phyloP scores from a whole-genome alignment of 2,329 filamentous ascomycete genomes.

The Monilinia polystroma region DNA sequence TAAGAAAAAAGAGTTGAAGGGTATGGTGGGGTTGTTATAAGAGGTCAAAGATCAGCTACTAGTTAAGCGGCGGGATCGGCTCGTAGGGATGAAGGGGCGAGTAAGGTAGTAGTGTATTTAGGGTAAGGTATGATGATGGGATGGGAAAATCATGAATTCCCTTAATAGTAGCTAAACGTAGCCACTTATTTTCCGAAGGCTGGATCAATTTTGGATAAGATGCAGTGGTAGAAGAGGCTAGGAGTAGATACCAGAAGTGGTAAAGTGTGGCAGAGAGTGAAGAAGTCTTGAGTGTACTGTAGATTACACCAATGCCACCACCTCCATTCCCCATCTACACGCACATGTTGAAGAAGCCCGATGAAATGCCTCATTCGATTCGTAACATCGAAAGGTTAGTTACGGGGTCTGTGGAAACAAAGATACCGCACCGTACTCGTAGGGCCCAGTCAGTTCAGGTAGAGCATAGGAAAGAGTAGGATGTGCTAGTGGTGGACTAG shows the following conservation, averaged over 20 bases:
- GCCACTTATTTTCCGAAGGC: conserved; percentile 8
- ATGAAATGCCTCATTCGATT: conserved; percentile 15
- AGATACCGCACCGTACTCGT: background rate
- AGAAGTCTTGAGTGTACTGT: background rate
- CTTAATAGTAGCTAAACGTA: conserved; percentile 15
- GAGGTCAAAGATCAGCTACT: conserved; percentile 20
- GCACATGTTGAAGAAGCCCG: background rate
- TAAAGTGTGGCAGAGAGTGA: conserved; percentile 12
- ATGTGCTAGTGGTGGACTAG: background rate
- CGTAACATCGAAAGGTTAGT: conserved; percentile 16
- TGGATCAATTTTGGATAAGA: conserved; percentile 7
- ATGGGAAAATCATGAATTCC: conserved; percentile 21
- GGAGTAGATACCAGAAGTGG: conserved; percentile 21
- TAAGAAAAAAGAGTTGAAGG: conserved; percentile 33
- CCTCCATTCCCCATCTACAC: conserved; percentile 13
- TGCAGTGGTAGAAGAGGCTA: background rate
- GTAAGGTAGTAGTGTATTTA: background rate
- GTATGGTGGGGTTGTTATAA: conserved; percentile 26
- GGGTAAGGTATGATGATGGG: conserved; percentile 2
- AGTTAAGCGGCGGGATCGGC: conserved; percentile 23
- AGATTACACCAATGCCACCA: conserved; percentile 18
- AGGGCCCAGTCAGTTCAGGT: background rate
- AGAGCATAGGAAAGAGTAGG: background rate
- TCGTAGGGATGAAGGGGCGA: conserved; percentile 20
- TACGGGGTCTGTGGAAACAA: conserved; percentile 11